These are phyloP conservation scores for Aspergillus carlsbadensis DNA, from an alignment of 495 filamentous ascomycete genomes.

Conservation along the genomic window DNA sequence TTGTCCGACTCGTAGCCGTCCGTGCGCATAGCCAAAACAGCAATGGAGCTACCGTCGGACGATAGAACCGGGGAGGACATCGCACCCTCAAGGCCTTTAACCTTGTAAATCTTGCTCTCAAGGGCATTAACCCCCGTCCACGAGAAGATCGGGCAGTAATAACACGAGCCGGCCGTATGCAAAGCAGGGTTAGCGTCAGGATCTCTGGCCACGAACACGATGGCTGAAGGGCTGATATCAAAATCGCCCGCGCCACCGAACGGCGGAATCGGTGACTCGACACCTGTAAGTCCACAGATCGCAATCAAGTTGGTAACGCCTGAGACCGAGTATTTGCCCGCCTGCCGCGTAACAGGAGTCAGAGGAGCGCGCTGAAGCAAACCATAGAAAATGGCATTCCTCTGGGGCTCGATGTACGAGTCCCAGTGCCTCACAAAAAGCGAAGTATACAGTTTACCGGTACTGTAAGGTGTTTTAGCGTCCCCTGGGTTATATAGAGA, in stretches of 20 bases:
- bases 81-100: slow-evolving; percentile 61
- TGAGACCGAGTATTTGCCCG: slow-evolving; percentile 46
- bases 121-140: slow-evolving; percentile 52
- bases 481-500: slow-evolving; percentile 55
- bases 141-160: slow-evolving; percentile 62
- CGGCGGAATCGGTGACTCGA: slow-evolving; percentile 57
- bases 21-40: slow-evolving; percentile 76
- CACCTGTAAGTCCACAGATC: slow-evolving; percentile 39
- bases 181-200: slow-evolving; percentile 72
- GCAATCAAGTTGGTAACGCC: slow-evolving; percentile 49
- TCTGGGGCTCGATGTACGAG: slow-evolving; percentile 58
- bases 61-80: slow-evolving; percentile 74
- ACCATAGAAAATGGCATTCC: slow-evolving; percentile 71
- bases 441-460: slow-evolving; percentile 53
- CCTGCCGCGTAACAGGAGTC: slow-evolving; percentile 33
- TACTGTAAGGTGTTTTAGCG: slow-evolving; percentile 50
- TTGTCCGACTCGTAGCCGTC: slow-evolving; percentile 91
- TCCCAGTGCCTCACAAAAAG: slow-evolving; percentile 67
- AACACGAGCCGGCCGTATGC: slow-evolving; percentile 70
- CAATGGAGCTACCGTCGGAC: slow-evolving; percentile 67
- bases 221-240: slow-evolving; percentile 52
- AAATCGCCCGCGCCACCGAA: slow-evolving; percentile 62
- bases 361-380: slow-evolving; percentile 51
- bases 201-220: slow-evolving; percentile 86
- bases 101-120: slow-evolving; percentile 37